A percentile compares a stretch with the other conserved stretches of the same genome.
These are phyloP conservation scores for Neoboletus subvelutipes DNA, from an alignment of 768 basidiomycete genomes.

Conservation along the genomic window DNA sequence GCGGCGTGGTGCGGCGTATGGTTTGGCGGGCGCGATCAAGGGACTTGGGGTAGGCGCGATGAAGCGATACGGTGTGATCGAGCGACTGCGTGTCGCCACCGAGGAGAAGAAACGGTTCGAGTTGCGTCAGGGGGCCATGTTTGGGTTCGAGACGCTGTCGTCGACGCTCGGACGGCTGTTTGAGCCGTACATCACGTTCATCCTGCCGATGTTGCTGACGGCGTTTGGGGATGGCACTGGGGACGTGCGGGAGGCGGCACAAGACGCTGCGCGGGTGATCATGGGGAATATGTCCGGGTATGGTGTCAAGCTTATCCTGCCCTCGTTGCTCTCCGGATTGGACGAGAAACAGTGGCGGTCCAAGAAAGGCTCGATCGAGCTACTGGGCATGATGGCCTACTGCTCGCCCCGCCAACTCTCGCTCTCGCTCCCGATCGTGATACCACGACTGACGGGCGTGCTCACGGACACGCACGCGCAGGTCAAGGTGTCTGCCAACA, in stretches of 20 bases:
- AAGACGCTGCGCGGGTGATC: conserved; percentile 89
- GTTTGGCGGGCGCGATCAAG: conserved; percentile 87
- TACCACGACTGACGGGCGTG: conserved; percentile 92
- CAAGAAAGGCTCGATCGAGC: conserved; percentile 95
- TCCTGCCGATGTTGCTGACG: conserved; percentile 78
- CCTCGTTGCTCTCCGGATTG: conserved; percentile 82
- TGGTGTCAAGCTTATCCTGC: conserved; percentile 93
- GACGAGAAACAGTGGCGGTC: conserved; percentile 99
- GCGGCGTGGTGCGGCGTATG: conserved; percentile 97
- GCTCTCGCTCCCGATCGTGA: conserved; percentile 91
- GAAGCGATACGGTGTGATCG: conserved; percentile 80
- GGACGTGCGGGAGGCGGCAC: conserved; percentile 91
- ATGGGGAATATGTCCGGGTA: conserved; percentile 95
- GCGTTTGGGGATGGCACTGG: conserved; percentile 83
- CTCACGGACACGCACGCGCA: conserved; percentile 97
- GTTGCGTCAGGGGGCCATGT: conserved; percentile 89
- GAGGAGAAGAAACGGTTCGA: conserved; percentile 91
- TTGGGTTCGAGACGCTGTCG: conserved; percentile 91
- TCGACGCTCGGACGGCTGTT: conserved; percentile 84
- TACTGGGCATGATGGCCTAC: conserved; percentile 98
- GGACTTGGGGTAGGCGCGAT: conserved; percentile 86
- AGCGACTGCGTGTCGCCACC: conserved; percentile 65
- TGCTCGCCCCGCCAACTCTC: conserved; percentile 95
- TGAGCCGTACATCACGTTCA: conserved; percentile 87
- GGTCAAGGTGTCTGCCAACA: conserved; percentile 89